Evolutionary conservation across 2,329 filamentous ascomycete species (phyloP).

Genomic region (Macrophomina tecta): DNA sequence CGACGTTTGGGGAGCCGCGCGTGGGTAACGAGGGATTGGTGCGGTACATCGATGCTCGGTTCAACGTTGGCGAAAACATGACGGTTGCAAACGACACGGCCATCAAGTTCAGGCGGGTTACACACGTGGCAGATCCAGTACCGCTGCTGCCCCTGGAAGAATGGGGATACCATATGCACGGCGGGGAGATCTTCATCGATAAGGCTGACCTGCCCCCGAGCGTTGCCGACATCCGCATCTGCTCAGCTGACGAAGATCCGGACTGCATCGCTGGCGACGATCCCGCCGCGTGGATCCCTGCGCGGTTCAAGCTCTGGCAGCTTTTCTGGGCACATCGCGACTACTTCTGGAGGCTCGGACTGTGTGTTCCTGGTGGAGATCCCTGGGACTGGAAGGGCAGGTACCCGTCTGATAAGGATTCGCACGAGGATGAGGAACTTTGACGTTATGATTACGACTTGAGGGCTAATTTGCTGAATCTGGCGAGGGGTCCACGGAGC

Average conservation of each 20-base stretch:
- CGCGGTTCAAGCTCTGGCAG: constrained; percentile 82
- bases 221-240: constrained; percentile 71
- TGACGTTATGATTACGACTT: not conserved
- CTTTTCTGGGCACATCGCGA: constrained; percentile 92
- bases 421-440: constrained; percentile 15
- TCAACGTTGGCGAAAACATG: constrained; percentile 42
- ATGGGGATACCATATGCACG: constrained; percentile 87
- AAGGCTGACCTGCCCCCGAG: constrained; percentile 73
- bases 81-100: constrained; percentile 29
- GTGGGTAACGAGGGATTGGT: constrained; percentile 62
- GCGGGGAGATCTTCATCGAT: constrained; percentile 84
- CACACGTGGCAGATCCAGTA: constrained; percentile 85
- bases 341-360: constrained; percentile 92
- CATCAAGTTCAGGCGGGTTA: constrained; percentile 75
- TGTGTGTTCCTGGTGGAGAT: constrained; percentile 84
- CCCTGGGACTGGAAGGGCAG: constrained; percentile 69
- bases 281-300: constrained; percentile 43
- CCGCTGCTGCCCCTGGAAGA: constrained; percentile 83
- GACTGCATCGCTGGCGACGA: constrained; percentile 68
- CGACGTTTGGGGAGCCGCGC: constrained; percentile 89
- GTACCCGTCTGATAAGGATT: constrained; percentile 38
- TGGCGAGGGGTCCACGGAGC: not conserved
- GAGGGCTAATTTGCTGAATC: not conserved
- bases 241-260: constrained; percentile 73
- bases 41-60: constrained; percentile 60